phyloP scores from a whole-genome alignment of 108 stramenopile genomes.

The Conticribra weissflogii region DNA sequence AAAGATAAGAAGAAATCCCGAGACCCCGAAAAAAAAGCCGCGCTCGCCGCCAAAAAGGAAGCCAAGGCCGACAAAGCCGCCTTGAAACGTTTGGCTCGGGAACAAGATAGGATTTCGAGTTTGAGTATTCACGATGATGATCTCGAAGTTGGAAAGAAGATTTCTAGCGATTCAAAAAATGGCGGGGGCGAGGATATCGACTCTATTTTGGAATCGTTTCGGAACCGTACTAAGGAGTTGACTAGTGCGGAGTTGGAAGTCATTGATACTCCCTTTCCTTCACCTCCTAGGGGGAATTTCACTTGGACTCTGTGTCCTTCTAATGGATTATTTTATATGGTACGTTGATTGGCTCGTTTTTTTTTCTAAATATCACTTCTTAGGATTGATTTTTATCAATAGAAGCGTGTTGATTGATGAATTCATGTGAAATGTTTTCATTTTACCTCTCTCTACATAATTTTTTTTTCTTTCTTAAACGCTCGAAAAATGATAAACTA shows the following conservation, averaged over 20 bases:
- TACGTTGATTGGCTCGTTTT: conserved; percentile 16
- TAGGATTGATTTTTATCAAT: too few relatives aligned
- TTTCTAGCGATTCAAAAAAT: neutral
- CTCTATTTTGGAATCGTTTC: conserved; percentile 48
- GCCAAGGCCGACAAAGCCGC: conserved; percentile 85
- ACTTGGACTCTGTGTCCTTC: conserved; percentile 68
- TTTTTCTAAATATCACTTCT: neutral
- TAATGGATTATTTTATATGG: conserved; percentile 75
- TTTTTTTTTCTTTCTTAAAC: too few relatives aligned
- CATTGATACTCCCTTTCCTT: conserved; percentile 50
- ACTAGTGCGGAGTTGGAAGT: conserved; percentile 45
- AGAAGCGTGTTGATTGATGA: too few relatives aligned
- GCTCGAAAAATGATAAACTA: too few relatives aligned
- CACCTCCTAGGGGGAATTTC: conserved; percentile 80
- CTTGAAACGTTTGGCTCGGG: conserved; percentile 68
- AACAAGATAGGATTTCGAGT: conserved; percentile 23
- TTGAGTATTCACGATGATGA: conserved; percentile 20
- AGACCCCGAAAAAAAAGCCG: conserved; percentile 80
- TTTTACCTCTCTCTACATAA: neutral
- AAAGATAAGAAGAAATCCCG: conserved; percentile 73
- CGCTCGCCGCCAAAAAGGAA: conserved; percentile 80
- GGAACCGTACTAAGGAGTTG: conserved; percentile 42
- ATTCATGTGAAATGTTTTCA: neutral
- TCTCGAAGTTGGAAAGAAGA: conserved; percentile 8
- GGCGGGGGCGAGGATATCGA: conserved; percentile 45